Evolutionary conservation across 106 monocot species (phyloP).

Genomic region (Acorus calamus): DNA sequence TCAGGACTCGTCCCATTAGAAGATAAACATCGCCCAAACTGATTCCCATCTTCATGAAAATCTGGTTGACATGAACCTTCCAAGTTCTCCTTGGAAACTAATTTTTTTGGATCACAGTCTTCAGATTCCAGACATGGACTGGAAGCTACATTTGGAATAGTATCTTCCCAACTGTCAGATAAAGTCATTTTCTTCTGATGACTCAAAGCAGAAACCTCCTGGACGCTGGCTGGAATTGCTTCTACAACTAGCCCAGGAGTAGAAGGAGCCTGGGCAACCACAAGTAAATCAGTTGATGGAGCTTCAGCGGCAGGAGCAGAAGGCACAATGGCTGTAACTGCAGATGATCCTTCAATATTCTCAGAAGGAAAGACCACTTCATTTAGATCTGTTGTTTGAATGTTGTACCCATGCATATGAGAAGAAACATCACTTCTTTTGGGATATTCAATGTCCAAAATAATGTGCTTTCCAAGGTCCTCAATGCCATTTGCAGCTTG

Average conservation of each 20-base stretch:
- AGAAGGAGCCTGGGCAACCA: conserved; percentile 55
- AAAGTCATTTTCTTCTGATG: conserved; percentile 22
- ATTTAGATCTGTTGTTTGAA: conserved; percentile 69
- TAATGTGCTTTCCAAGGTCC: conserved; percentile 6
- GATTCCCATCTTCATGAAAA: no score
- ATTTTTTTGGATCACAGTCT: conserved; percentile 1
- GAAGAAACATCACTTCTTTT: conserved; percentile 19
- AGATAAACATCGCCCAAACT: no score
- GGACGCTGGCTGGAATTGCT: conserved; percentile 37
- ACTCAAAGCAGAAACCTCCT: conserved; percentile 37
- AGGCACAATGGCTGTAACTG: conserved; percentile 9
- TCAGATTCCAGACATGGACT: conserved; percentile 16
- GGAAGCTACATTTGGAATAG: conserved; percentile 7
- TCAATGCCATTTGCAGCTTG: conserved; percentile 26
- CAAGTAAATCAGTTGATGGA: conserved; percentile 27
- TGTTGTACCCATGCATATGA: conserved; percentile 34
- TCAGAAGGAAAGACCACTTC: conserved; percentile 38
- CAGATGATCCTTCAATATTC: conserved; percentile 28
- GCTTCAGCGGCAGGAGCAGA: conserved; percentile 18
- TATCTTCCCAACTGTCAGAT: conserved; percentile 22
- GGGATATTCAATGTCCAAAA: conserved; percentile 11
- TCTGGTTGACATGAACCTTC: no score
- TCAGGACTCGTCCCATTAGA: no score
- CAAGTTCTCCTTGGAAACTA: no score
- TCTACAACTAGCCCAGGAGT: conserved; percentile 79